Base-by-base conservation (phyloP, 1,284 basidiomycete species). In the Ceratobasidium sp. region DNA sequence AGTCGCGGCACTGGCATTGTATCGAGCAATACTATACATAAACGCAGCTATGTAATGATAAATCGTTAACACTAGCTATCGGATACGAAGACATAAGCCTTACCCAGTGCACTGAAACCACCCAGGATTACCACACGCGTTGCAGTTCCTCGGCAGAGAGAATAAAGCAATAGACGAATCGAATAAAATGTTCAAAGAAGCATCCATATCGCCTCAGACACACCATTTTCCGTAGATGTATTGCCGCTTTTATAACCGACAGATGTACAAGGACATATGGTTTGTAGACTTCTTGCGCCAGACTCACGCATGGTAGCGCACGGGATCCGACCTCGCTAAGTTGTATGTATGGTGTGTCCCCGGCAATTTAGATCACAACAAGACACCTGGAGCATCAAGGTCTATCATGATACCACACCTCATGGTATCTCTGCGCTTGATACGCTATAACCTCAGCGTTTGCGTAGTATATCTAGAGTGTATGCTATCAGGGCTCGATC, bases 1-100 rank as follows among this genome's bases (percentile, higher is more conserved):
- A 28, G 20, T 61, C 60, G 28, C 18, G 20, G 60, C 40, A 39
- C 33, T 18, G 26, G 28, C 60, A 61, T 61, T 40, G 60, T 3
- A 18, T 40, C 23, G 60, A 61, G 28, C 28, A 61, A 40, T 61
- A 61, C 60, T 28, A 61, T 3, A 61, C 60, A 33, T 39, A 61
- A 33, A 61, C 28, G 60, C 28, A 61, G 13, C 60, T 61, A 18
- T 40, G 33, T 20, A 7, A 12, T 39, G 12, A 20, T 28, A 58
- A 33, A 33, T 33, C 39, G 28, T 61, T 18, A 61, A 61, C 10
- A 28, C 4, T 33, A 33, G 33, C 33, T 33, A 33, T n/a, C n/a
- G n/a, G 33, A 33, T 33, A 33, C 33, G 33, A 33, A 4, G 33
- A 18, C 1, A 61, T 1, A 40, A 20, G 28, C 15, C 60, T 61